Base-by-base conservation (phyloP, 2,329 filamentous ascomycete genomes). In the Fusarium globosum region DNA sequence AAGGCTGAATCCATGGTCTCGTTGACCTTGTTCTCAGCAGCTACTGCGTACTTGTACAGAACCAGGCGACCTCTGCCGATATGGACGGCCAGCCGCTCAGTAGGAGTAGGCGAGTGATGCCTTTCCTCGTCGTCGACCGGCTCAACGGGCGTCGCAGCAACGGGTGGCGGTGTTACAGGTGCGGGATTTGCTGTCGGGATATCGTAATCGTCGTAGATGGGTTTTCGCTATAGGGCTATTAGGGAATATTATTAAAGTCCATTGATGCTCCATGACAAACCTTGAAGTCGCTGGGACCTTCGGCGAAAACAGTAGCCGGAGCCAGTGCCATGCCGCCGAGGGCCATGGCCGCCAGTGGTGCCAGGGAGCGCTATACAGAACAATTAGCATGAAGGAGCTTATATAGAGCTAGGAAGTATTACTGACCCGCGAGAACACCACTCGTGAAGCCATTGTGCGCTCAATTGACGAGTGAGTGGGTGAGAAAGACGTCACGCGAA, bases 11-110 rank as follows among this genome's bases (percentile, higher is more conserved):
- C 93, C 85, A 98, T 92, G 77, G 92, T 88, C 77, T 87, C 83
- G 87, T 99, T 98, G 84, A 98, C 89, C 79, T 91, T 89, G 82
- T 94, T 91, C 86, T 98, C 96, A 78, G 92, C 90, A 62, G 87
- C 84, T 63, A 92, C 89, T 67, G 93, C 92, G 80, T 95, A 90
- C 59, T 87, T 83, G 86, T 98, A 93, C 49, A 98, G 86, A 81
- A 93, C 93, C 71, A 98, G 87, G 69, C 96, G 94, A 68, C 89
- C 93, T 76, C 88, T 89, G 78, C 94, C 91, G 80, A 99, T 92
- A 81, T 98, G 91, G 39, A 88, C 88, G 67, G 96, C 94, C 42
- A 99, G 90, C 56, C 95, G 92, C 83, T 97, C 95, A 74, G 96
- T 98, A 20, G 95, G 95, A 28, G 95, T 94, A 20, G 94, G 94